Conservation (phyloP, 2,329 filamentous ascomycete genomes). For the Penicillium oxalicum region DNA sequence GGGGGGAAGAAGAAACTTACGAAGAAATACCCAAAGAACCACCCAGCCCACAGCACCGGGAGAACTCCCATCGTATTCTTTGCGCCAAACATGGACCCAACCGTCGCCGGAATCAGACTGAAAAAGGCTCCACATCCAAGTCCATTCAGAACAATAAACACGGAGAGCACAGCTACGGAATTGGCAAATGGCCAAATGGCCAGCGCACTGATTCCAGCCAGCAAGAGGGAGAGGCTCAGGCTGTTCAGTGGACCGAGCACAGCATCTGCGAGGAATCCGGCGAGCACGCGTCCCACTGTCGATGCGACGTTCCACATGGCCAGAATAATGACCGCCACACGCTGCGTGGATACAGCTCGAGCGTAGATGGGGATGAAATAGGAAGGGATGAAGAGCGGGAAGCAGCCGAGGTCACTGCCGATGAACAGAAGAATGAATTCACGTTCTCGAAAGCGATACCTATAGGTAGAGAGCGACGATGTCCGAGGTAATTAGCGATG, state of each 20-base stretch:
- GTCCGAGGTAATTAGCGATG: neutral
- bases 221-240: slow-evolving; percentile 3
- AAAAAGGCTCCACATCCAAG: slow-evolving; percentile 10
- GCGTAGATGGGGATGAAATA: slow-evolving; percentile 9
- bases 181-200: slow-evolving; percentile 7
- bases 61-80: slow-evolving; percentile 8
- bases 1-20: neutral
- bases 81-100: slow-evolving; percentile 8
- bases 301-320: slow-evolving; percentile 9
- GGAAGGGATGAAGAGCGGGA: slow-evolving; percentile 8
- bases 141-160: slow-evolving; percentile 6
- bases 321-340: slow-evolving; percentile 8
- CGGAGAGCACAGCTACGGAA: slow-evolving; percentile 6
- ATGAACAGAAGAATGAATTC: slow-evolving; percentile 6
- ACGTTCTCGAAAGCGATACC: slow-evolving; percentile 6
- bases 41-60: slow-evolving; percentile 7
- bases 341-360: slow-evolving; percentile 4
- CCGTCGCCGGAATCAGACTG: slow-evolving; percentile 6
- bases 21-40: slow-evolving; percentile 11
- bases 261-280: slow-evolving; percentile 3
- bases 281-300: slow-evolving; percentile 4
- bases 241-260: slow-evolving; percentile 5
- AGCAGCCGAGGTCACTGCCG: slow-evolving; percentile 8
- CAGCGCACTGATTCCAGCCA: slow-evolving; percentile 5
- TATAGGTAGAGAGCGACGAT: neutral